Evolutionary conservation across 306 rosid species (phyloP), one percentile per base, ranked within the genome.

Genomic region (Nissolia schottii): DNA sequence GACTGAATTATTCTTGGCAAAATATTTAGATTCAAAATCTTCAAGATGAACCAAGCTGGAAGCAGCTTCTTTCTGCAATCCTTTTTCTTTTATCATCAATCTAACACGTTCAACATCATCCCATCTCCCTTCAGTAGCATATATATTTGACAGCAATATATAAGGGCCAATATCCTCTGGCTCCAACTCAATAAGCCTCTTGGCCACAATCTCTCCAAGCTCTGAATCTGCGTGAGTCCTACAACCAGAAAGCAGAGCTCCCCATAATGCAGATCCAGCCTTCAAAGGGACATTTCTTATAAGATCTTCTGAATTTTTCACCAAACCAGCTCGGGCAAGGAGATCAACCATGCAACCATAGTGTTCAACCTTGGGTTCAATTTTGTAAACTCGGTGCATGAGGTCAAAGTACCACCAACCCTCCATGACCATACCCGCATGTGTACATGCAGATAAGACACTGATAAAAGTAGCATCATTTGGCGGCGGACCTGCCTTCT

Each of bases 311-410:
- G 87, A 88, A 48, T 77, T 67, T 73, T 82, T 78, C 64, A 79
- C 70, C 32, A 85, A 74, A 74, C 90, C 93, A 53, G 93, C 88
- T 68, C 87, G 87, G 10, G 85, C 88, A 68, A 88, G 88, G 77
- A 88, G 88, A 67, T 88, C 90, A 74, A 85, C 88, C 90, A 83
- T 83, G 85, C 93, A 88, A 50, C 90, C 90, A 49, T 83, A 88
- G 82, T 88, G 93, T 63, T 88, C 88, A 60, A 83, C 82, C 70
- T 77, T 88, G 53, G 93, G 93, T 61, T 88, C 88, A 68, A 88
- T 88, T 27, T 71, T 68, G 82, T 88, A 88, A 77, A 85, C 87
- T 25, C 74, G 81, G 37, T 34, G 76, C 93, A 85, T 88, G 54
- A 74, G 77, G 75, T 81, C 87, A 32, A 85, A 85, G 75, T 73